Evolutionary conservation across 108 stramenopile species (phyloP).

Genomic region (Pseudonitzschia multistriata): DNA sequence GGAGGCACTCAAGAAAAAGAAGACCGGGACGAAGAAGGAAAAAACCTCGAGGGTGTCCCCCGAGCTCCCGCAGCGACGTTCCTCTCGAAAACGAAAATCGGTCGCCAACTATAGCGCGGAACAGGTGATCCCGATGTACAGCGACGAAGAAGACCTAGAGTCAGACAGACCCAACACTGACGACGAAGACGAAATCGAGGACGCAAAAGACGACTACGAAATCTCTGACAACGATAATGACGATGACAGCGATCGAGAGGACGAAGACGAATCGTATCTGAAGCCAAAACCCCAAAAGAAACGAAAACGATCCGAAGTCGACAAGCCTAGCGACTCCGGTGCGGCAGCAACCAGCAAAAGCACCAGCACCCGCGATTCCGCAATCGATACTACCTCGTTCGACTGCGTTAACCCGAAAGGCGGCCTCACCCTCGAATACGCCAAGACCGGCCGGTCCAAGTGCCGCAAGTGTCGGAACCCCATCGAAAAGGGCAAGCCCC

Average conservation of each 20-base stretch:
- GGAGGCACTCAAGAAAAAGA: background rate
- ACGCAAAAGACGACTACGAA: background rate
- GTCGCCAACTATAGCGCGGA: slow-evolving; percentile 1
- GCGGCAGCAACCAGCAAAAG: background rate
- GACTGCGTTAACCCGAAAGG: background rate
- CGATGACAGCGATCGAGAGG: background rate
- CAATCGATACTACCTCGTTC: background rate
- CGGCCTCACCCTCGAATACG: slow-evolving; percentile 3
- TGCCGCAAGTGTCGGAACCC: slow-evolving; percentile 1
- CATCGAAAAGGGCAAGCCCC: slow-evolving; percentile 3
- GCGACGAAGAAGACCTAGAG: background rate
- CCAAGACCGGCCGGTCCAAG: background rate
- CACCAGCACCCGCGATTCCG: background rate
- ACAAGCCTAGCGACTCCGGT: background rate
- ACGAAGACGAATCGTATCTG: background rate
- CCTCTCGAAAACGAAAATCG: slow-evolving; percentile 5
- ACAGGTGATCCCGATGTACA: background rate
- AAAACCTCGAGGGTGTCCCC: background rate
- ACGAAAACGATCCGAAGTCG: background rate
- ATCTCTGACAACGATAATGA: background rate
- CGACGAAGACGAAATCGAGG: background rate
- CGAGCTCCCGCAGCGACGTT: slow-evolving; percentile 6
- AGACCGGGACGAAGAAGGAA: background rate
- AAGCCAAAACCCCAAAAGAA: background rate
- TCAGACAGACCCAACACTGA: background rate